Evolutionary conservation across 2,329 filamentous ascomycete species (phyloP), one percentile per base, ranked within the genome.

Genomic region (Pezizomycotina sp.): DNA sequence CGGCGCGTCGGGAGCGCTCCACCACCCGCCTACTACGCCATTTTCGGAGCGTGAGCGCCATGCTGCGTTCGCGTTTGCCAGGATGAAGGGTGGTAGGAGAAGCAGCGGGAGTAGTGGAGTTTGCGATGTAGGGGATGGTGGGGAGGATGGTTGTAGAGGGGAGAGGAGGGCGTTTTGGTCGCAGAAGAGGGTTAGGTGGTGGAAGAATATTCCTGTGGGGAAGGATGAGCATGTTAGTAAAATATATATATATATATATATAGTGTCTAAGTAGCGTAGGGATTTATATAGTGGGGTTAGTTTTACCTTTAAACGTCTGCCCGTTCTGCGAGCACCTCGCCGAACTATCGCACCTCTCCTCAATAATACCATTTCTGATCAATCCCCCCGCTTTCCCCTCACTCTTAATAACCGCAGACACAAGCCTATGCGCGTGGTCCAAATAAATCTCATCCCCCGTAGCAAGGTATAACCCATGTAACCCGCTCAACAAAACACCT

Each of bases 1-100:
- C 54, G 15, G 65, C 54, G 8, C 59, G 58, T 26, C 47, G 21
- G 65, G 59, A 2, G 64, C 67, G 21, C 68, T 81, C 86, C 86
- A 95, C 84, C 84, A 93, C 60, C 72, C 74, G 2, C 86, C 86
- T 51, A 91, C 91, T 28, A 68, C 66, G 1, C 82, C 81, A 10
- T 67, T 52, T 0, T 55, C 52, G 50, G 92, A 69, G 27, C 71
- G 66, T 2, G 82, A 91, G 6, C 58, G 56, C 16, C 81, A 58
- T 0, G 84, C 86, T 0, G 80, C 80, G 3, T 65, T 56, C 0
- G 75, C 77, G 49, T 93, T 93, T 51, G 78, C 71, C 40, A 62
- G 61, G n/a, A 93, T 64, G 82, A 86, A 95, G 8, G 61, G 55
- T n/a, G n/a, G n/a, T n/a, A n/a, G 1, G 68, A 51, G 53, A 92